phyloP scores from a whole-genome alignment of 768 basidiomycete species.

The Amanita phalloides region DNA sequence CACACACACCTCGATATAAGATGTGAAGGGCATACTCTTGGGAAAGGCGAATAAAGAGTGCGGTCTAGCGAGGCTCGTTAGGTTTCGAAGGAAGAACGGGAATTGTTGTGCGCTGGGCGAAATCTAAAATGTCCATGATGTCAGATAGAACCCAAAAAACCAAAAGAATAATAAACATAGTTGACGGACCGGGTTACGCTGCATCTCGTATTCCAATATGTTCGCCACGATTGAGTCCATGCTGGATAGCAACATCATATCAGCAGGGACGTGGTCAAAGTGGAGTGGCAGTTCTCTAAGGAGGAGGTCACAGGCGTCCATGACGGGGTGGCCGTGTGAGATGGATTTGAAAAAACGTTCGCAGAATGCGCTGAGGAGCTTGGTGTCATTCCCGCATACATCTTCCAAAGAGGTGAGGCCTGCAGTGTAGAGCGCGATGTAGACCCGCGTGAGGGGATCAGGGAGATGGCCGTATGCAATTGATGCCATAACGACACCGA shows the following conservation, averaged over 20 bases:
- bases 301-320: constrained; percentile 23
- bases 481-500: constrained; percentile 18
- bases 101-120: not conserved
- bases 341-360: constrained; percentile 16
- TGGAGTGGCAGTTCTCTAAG: constrained; percentile 18
- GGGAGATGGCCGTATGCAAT: constrained; percentile 19
- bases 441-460: constrained; percentile 17
- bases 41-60: constrained; percentile 3
- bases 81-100: constrained; percentile 1
- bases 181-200: not conserved
- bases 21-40: constrained; percentile 5
- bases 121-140: too few relatives aligned
- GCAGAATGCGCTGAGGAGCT: constrained; percentile 22
- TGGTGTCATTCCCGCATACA: constrained; percentile 13
- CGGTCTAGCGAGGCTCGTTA: not conserved
- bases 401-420: constrained; percentile 29
- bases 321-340: constrained; percentile 17
- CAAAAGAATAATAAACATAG: too few relatives aligned
- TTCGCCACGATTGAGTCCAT: constrained; percentile 23
- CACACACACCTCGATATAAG: not conserved
- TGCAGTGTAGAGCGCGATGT: constrained; percentile 29
- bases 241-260: constrained; percentile 24
- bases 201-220: constrained; percentile 8
- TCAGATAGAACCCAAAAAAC: too few relatives aligned
- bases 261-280: constrained; percentile 18